Evolutionary conservation across 495 filamentous ascomycete genomes (phyloP).

Genomic region (Cercophora samala): DNA sequence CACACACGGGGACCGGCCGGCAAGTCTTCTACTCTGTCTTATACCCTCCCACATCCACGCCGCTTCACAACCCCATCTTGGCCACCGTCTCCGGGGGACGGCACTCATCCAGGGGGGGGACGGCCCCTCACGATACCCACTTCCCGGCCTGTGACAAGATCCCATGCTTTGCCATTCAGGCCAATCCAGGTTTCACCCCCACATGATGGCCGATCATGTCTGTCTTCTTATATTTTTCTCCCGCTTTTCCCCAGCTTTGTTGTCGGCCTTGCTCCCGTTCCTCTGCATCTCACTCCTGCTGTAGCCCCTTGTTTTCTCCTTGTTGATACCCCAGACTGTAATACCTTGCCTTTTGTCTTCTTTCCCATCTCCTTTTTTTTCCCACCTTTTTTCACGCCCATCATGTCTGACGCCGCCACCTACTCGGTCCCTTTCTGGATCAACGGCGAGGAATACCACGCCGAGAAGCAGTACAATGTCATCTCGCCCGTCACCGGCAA

Average conservation of each 20-base stretch:
- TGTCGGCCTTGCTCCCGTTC: not conserved
- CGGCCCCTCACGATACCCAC: not conserved
- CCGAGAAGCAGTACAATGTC: constrained; percentile 63
- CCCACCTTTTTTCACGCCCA: not conserved
- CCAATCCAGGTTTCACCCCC: not conserved
- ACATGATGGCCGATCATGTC: not conserved
- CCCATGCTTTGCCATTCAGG: not conserved
- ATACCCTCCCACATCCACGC: not conserved
- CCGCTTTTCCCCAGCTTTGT: not conserved
- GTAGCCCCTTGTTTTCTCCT: not conserved
- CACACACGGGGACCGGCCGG: not conserved
- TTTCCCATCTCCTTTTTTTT: not conserved
- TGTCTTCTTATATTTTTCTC: constrained; percentile 3
- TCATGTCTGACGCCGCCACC: constrained; percentile 11
- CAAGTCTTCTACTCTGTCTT: not conserved
- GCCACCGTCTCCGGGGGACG: not conserved
- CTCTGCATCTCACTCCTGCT: constrained; percentile 1
- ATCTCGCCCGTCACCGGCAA: constrained; percentile 60
- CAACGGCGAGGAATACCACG: constrained; percentile 62
- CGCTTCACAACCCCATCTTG: not conserved
- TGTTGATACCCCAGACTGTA: constrained; percentile 12
- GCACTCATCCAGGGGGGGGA: constrained; percentile 4
- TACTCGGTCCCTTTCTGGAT: constrained; percentile 66
- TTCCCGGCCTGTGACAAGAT: not conserved
- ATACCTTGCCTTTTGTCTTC: constrained; percentile 6